Conservation (phyloP, 805 yeast genomes). For the Metschnikowia drakensbergensis region DNA sequence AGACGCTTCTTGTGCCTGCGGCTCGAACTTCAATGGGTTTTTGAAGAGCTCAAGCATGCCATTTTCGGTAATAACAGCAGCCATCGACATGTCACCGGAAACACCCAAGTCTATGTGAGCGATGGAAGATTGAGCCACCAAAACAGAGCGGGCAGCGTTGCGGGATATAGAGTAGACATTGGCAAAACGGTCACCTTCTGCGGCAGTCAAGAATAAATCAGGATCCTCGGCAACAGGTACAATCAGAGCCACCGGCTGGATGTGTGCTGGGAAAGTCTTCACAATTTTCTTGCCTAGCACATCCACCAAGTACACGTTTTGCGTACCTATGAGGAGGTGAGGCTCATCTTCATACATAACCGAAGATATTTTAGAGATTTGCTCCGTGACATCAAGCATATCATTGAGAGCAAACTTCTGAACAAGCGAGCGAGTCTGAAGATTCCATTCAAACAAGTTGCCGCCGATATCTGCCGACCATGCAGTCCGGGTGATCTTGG, state of each 20-base stretch:
- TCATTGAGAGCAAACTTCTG: slow-evolving; percentile 43
- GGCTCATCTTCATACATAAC: slow-evolving; percentile 30
- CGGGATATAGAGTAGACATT: slow-evolving; percentile 57
- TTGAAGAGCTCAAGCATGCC: slow-evolving; percentile 72
- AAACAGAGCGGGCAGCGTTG: slow-evolving; percentile 47
- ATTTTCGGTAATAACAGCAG: slow-evolving; percentile 65
- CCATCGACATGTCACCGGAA: slow-evolving; percentile 26
- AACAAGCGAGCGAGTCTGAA: slow-evolving; percentile 39
- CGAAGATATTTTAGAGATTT: slow-evolving; percentile 30
- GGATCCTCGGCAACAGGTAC: slow-evolving; percentile 32
- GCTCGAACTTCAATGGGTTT: slow-evolving; percentile 45
- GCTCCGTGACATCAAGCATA: slow-evolving; percentile 26
- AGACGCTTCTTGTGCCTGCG: slow-evolving; percentile 14
- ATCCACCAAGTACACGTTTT: slow-evolving; percentile 56
- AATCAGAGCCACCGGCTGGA: slow-evolving; percentile 58
- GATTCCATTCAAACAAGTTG: slow-evolving; percentile 58
- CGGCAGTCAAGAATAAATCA: slow-evolving; percentile 61
- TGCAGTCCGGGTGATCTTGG: slow-evolving; percentile 38
- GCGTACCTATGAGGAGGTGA: slow-evolving; percentile 61
- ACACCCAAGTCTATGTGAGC: slow-evolving; percentile 38
- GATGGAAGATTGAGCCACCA: slow-evolving; percentile 68
- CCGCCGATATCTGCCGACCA: slow-evolving; percentile 64
- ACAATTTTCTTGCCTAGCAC: slow-evolving; percentile 34
- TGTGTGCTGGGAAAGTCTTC: slow-evolving; percentile 70
- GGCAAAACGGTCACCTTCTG: slow-evolving; percentile 76